A percentile compares a stretch with the other conserved stretches of the same genome.
phyloP scores from a whole-genome alignment of 1,284 basidiomycete genomes.

The Tilletia caries region DNA sequence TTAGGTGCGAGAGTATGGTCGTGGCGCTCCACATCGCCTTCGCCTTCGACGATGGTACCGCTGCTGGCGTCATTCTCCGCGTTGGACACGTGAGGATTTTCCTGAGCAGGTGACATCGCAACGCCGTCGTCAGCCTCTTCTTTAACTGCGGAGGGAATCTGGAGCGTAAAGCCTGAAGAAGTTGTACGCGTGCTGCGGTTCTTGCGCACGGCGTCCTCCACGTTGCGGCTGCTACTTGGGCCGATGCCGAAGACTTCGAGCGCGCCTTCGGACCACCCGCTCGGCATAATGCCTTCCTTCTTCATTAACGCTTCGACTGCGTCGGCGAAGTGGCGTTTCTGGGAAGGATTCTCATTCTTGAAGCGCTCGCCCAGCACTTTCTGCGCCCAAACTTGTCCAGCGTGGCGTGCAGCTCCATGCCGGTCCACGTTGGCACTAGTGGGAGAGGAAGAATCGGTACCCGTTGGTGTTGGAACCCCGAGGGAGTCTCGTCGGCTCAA shows the following conservation, averaged over 20 bases:
- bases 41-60: conserved; percentile 23
- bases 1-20: conserved; percentile 15
- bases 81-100: background rate
- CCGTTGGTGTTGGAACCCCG: background rate
- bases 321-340: conserved; percentile 39
- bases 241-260: conserved; percentile 46
- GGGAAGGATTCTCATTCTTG: conserved; percentile 16
- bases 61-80: conserved; percentile 20
- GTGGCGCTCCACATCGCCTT: conserved; percentile 18
- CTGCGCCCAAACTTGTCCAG: conserved; percentile 42
- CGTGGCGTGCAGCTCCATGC: conserved; percentile 40
- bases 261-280: conserved; percentile 46
- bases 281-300: conserved; percentile 44
- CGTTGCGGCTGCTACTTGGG: conserved; percentile 38
- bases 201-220: conserved; percentile 37
- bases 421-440: conserved; percentile 20
- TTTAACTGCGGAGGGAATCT: conserved; percentile 33
- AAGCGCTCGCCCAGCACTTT: conserved; percentile 46
- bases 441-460: background rate
- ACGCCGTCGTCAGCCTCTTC: conserved; percentile 32
- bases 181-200: conserved; percentile 29
- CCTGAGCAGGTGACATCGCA: background rate
- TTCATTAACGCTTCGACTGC: conserved; percentile 43
- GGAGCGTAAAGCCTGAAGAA: conserved; percentile 22
- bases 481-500: conserved; percentile 12